Evolutionary conservation across 2,329 filamentous ascomycete genomes (phyloP), one percentile per base, ranked within the genome.

Genomic region (Epicoccum sorghinum): DNA sequence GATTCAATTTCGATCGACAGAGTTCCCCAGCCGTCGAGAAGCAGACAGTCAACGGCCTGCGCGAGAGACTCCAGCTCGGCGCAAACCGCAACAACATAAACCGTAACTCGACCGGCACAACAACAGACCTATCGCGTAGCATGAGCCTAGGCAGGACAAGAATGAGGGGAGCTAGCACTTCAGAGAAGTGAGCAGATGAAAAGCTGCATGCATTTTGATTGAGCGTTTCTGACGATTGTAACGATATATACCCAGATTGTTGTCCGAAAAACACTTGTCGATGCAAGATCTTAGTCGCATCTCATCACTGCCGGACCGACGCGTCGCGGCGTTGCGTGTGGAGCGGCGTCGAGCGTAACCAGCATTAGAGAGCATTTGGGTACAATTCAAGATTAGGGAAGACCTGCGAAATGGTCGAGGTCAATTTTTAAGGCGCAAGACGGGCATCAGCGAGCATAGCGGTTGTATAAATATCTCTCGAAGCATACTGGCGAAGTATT

Each of bases 1-100:
- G 70, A 14, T 73, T 63, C 51, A 65, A 65, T 13, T 48, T 67
- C 10, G 67, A 69, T 12, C 64, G 68, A 45, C 68, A 71, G 38
- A 66, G 55, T 32, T 67, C 71, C 6, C 67, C 70, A 13, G 70
- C 65, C 18, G 65, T 68, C 35, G 71, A 75, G 18, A 73, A 68
- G 54, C 69, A 65, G 32, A 33, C 60, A 7, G 49, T 66, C 9
- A 55, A 55, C 27, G 65, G 66, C 4, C 47, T 68, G 4, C 59
- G 64, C 27, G 61, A 65, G 24, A 59, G 69, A 37, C 59, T 64
- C 8, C 69, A 70, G 42, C 62, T 68, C 24, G 61, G 55, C 40
- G 55, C 62, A 12, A 68, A 65, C 39, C 58, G 69, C 37, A 63
- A 59, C 25, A 67, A 58, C 46, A 27, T 59, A 23, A 70, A 69